phyloP scores from a whole-genome alignment of 2,329 filamentous ascomycete species.

The Ophiocordyceps camponoti-floridani region DNA sequence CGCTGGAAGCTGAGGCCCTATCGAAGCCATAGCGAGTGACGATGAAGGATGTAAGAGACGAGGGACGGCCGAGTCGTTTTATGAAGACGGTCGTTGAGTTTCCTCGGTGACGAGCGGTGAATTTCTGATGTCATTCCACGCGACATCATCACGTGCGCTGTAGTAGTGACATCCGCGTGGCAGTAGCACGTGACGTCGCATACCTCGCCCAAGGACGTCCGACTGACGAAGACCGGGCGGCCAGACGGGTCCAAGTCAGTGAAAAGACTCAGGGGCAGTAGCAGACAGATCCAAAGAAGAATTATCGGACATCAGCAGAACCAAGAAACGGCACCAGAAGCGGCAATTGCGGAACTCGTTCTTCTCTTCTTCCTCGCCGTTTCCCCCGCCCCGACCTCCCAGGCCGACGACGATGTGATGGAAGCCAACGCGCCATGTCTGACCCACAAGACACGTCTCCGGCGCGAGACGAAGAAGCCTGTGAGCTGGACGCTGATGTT shows the following conservation, averaged over 20 bases:
- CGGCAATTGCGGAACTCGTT: no score
- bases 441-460: slow-evolving; percentile 27
- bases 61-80: background rate
- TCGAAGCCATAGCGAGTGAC: slow-evolving; percentile 36
- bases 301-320: background rate
- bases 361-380: background rate
- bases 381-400: background rate
- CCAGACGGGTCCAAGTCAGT: background rate
- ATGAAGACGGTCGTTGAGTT: background rate
- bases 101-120: background rate
- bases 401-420: slow-evolving; percentile 15
- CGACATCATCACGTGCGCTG: background rate
- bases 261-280: background rate
- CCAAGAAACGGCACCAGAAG: background rate
- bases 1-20: slow-evolving; percentile 53
- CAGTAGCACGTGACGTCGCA: background rate
- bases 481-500: slow-evolving; percentile 14
- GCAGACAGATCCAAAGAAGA: background rate
- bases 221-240: background rate
- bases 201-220: background rate
- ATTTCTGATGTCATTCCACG: background rate
- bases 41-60: background rate
- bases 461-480: slow-evolving; percentile 18
- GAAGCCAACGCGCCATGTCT: slow-evolving; percentile 26
- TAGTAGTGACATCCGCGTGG: background rate